Base-by-base conservation (phyloP, 768 basidiomycete genomes). In the Omphalotus guepiniiformis region DNA sequence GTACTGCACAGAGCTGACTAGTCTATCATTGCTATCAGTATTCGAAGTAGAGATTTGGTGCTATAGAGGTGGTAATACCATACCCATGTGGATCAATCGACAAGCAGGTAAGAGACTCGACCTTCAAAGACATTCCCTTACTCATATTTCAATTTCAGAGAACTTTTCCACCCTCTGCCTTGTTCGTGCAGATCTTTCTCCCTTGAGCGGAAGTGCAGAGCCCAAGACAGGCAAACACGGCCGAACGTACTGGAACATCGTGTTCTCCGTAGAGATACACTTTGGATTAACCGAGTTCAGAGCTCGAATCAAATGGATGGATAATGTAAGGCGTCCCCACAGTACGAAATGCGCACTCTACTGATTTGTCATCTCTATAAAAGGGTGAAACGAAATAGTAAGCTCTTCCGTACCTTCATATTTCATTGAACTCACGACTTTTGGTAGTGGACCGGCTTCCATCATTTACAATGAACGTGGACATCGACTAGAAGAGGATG, bases 41-140 rank as follows among this genome's bases (percentile, higher is more conserved):
- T 89, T 90, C 53, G 87, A 89, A 59, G 86, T 89, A 22, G 86
- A 89, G 61, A 76, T 90, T 54, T 89, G 87, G 87, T 89, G 87
- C 59, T 90, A 78, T 63, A 72, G 87, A 57, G 86, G 87, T n/a
- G 83, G 83, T 37, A 78, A 83, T 53, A 69, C 64, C 6, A 68
- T 83, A 27, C 87, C 87, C 1, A 78, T 80, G 54, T 89, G 87
- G 87, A 89, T 90, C 43, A 70, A 80, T 38, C 69, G 86, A 46
- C 66, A 76, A 13, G 74, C 76, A 49, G 75, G 77, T 76, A 57
- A 55, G 75, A 57, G 11, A 28, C 37, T 39, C 11, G 48, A 25
- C 11, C 19, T 36, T 42, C 15, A 4, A 21, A 13, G n/a, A 28
- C 41, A 25, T 15, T 18, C 30, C 12, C 39, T 11, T 9, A 18